Percentiles rank a stretch among this genome's conserved stretches.
phyloP scores from a whole-genome alignment of 768 basidiomycete genomes.

The Mycena haematopus region DNA sequence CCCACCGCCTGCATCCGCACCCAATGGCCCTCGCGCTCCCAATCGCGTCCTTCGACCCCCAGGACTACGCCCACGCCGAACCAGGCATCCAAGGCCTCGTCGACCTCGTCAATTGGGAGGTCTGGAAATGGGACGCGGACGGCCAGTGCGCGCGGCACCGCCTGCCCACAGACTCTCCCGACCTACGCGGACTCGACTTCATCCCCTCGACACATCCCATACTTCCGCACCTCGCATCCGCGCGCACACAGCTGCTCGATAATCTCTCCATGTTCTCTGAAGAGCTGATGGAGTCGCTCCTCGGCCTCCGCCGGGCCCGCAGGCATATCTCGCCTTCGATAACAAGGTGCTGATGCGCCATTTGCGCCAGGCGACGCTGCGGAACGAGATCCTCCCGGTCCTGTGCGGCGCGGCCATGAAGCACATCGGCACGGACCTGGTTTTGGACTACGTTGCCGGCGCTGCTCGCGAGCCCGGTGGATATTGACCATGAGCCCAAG shows the following conservation, averaged over 20 bases:
- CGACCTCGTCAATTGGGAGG: constrained; percentile 83
- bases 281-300: constrained; percentile 75
- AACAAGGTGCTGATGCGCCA: constrained; percentile 60
- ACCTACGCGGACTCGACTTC: constrained; percentile 47
- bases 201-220: constrained; percentile 72
- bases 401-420: constrained; percentile 84
- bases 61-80: constrained; percentile 72
- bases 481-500: constrained; percentile 58
- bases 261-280: constrained; percentile 83
- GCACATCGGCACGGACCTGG: constrained; percentile 79
- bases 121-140: constrained; percentile 75
- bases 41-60: constrained; percentile 74
- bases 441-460: constrained; percentile 86
- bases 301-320: constrained; percentile 61
- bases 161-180: constrained; percentile 59
- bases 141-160: constrained; percentile 50
- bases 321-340: constrained; percentile 70
- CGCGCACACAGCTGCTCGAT: constrained; percentile 76
- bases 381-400: constrained; percentile 74
- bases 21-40: constrained; percentile 77
- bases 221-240: constrained; percentile 65
- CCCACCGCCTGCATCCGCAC: constrained; percentile 77
- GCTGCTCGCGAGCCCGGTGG: constrained; percentile 78
- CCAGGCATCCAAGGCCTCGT: constrained; percentile 87
- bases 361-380: constrained; percentile 71